Evolutionary conservation across 2,329 filamentous ascomycete genomes (phyloP).

Genomic region (Sordariomycetes sp.): DNA sequence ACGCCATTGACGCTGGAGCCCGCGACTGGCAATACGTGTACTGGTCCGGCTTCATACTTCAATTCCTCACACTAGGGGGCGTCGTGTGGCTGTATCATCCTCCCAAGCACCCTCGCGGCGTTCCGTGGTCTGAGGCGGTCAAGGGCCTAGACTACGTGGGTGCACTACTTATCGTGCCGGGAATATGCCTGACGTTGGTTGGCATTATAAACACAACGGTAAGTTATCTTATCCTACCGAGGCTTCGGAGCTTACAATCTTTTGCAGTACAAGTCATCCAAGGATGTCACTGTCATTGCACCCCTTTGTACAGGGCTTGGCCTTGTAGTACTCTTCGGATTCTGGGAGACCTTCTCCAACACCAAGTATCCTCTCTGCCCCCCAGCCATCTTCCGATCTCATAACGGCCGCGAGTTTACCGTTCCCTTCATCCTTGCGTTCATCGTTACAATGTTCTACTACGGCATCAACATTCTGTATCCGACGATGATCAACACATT

Average conservation of each 20-base stretch:
- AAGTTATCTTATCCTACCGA: not conserved
- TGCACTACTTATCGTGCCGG: constrained; percentile 22
- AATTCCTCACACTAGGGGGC: constrained; percentile 31
- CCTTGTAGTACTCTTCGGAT: constrained; percentile 21
- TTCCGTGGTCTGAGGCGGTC: constrained; percentile 21
- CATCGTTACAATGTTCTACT: constrained; percentile 44
- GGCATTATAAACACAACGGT: constrained; percentile 27
- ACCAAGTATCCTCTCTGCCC: constrained; percentile 30
- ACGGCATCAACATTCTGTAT: constrained; percentile 33
- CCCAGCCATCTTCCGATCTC: constrained; percentile 30
- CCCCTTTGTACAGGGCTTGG: constrained; percentile 23
- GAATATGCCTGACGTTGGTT: constrained; percentile 23
- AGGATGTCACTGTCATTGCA: constrained; percentile 20
- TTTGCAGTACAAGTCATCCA: constrained; percentile 4
- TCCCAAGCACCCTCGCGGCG: constrained; percentile 19
- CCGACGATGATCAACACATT: constrained; percentile 45
- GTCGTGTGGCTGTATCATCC: constrained; percentile 25
- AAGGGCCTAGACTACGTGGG: constrained; percentile 27
- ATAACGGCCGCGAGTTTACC: constrained; percentile 34
- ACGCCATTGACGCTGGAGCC: constrained; percentile 21
- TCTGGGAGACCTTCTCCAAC: constrained; percentile 27
- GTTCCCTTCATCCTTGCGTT: constrained; percentile 31
- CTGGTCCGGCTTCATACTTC: constrained; percentile 28
- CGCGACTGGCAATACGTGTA: constrained; percentile 32
- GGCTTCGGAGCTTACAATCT: constrained; percentile 7